These are phyloP conservation scores for Senna siamea DNA, from an alignment of 306 rosid species.

Conservation along the genomic window DNA sequence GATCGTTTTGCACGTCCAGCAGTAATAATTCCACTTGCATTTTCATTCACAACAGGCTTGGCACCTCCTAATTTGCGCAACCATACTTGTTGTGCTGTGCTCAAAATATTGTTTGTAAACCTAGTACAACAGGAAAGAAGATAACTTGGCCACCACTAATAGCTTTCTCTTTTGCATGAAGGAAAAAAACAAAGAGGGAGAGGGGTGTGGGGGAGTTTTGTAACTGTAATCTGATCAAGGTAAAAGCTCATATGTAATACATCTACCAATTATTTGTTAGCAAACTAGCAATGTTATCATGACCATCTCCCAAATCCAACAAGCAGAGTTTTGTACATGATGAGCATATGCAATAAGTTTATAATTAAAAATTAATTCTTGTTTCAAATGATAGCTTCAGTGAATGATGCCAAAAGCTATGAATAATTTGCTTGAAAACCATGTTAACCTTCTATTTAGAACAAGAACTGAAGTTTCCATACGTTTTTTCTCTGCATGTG, in stretches of 20 bases:
- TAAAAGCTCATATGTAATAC: too few relatives aligned
- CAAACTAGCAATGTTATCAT: neutral
- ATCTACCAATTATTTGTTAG: neutral
- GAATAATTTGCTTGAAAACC: constrained; percentile 11
- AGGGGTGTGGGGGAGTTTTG: too few relatives aligned
- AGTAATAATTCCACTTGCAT: constrained; percentile 88
- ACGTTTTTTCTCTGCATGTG: constrained; percentile 17
- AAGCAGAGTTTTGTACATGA: neutral
- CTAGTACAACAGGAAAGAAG: constrained; percentile 44
- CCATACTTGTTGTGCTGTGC: constrained; percentile 99
- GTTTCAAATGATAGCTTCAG: neutral
- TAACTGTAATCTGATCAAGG: too few relatives aligned
- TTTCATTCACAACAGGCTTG: constrained; percentile 73
- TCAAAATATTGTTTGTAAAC: constrained; percentile 91
- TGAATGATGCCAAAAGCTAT: neutral
- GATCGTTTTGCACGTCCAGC: constrained; percentile 97
- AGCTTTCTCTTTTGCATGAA: too few relatives aligned
- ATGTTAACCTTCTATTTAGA: constrained; percentile 25
- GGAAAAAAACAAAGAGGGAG: too few relatives aligned
- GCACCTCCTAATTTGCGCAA: constrained; percentile 96
- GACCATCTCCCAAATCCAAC: constrained; percentile 14
- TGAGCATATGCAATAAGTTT: neutral
- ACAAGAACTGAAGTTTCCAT: constrained; percentile 3
- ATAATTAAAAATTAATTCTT: neutral
- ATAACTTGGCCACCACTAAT: neutral